Evolutionary conservation across 202 grass and related monocot species (phyloP).

Genomic region (Tripidium arundinaceum): DNA sequence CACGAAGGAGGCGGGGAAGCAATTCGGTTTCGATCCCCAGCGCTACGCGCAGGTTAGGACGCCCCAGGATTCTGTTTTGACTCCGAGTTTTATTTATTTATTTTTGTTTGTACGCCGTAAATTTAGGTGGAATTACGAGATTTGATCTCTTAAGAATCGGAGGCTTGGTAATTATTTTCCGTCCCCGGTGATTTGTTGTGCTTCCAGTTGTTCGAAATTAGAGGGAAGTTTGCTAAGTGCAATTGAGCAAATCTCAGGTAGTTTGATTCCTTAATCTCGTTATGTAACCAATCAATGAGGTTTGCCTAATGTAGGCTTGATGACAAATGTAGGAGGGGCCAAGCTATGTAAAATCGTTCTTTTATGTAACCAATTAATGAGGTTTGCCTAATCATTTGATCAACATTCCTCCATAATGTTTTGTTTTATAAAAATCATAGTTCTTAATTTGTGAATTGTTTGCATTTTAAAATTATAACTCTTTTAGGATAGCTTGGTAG

Average conservation of each 20-base stretch:
- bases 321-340: background rate
- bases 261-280: background rate
- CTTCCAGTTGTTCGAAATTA: background rate
- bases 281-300: background rate
- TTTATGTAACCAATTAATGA: background rate
- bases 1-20: constrained; percentile 24
- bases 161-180: background rate
- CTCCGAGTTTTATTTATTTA: background rate
- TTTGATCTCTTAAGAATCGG: background rate
- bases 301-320: background rate
- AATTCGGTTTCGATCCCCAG: constrained; percentile 46
- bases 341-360: background rate
- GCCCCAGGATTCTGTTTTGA: background rate
- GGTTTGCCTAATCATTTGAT: background rate
- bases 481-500: background rate
- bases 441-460: background rate
- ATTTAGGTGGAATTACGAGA: background rate
- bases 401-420: background rate
- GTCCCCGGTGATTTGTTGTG: background rate
- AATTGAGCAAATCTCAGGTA: background rate
- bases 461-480: too few species aligned
- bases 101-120: background rate
- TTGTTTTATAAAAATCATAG: background rate
- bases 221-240: background rate
- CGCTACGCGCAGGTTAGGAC: constrained; percentile 45